A percentile compares a stretch with the other conserved stretches of the same genome.
Conservation (phyloP, 768 basidiomycete species). For the Termitomyces sp. region DNA sequence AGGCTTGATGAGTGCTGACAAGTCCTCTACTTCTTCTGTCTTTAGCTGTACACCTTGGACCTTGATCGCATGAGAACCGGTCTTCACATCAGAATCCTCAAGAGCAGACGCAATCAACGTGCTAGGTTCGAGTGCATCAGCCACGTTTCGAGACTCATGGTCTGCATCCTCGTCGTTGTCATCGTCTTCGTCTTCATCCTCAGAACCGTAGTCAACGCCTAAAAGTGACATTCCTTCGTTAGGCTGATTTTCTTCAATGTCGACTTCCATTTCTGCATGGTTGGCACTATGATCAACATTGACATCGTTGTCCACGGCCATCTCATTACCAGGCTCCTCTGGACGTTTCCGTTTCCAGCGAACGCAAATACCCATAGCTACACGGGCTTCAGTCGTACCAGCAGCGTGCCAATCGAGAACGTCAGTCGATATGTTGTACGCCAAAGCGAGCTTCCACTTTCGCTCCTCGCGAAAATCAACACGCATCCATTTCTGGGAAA, state of each 20-base stretch:
- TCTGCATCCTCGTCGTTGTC: constrained; percentile 57
- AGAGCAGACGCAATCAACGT: constrained; percentile 56
- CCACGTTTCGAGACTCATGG: constrained; percentile 45
- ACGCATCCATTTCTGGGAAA: constrained; percentile 88
- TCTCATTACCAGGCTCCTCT: constrained; percentile 26
- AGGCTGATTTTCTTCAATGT: constrained; percentile 15
- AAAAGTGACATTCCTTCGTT: constrained; percentile 28
- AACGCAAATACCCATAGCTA: constrained; percentile 62
- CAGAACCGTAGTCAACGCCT: constrained; percentile 55
- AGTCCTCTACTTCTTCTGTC: constrained; percentile 55
- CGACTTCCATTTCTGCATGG: constrained; percentile 21
- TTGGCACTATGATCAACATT: constrained; percentile 12
- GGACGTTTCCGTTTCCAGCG: constrained; percentile 52
- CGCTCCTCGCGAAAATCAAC: constrained; percentile 93
- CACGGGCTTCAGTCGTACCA: constrained; percentile 57
- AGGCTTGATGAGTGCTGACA: constrained; percentile 31
- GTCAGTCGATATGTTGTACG: constrained; percentile 76
- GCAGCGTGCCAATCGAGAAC: constrained; percentile 88
- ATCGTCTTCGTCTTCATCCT: constrained; percentile 60
- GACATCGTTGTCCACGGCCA: constrained; percentile 26
- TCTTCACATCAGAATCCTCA: constrained; percentile 25
- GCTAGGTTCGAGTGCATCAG: constrained; percentile 59
- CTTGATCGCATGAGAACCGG: constrained; percentile 20
- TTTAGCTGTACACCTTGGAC: constrained; percentile 28
- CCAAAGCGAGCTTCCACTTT: constrained; percentile 85